Evolutionary conservation across 139 green algal species (phyloP).

Genomic region (Tetratostichococcus sp.): DNA sequence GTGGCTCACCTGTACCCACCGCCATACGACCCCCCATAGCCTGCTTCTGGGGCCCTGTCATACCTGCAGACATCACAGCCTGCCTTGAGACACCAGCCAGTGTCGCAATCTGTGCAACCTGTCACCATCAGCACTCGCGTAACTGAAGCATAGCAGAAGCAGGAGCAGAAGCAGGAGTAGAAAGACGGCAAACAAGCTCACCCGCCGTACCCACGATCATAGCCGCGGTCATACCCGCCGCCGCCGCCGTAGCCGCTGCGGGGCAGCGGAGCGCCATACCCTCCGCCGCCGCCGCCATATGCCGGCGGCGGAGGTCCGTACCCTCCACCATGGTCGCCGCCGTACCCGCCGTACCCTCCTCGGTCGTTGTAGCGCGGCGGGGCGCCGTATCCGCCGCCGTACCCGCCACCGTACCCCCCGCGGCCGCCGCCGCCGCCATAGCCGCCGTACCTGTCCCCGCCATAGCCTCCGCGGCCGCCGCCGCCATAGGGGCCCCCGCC

Average conservation of each 20-base stretch:
- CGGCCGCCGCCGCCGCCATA: background rate
- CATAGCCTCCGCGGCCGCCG: background rate
- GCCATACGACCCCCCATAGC: too few species aligned
- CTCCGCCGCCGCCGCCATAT: background rate
- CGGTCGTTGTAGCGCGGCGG: background rate
- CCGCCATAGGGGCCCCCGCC: background rate
- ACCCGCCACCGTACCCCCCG: background rate
- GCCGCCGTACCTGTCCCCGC: background rate
- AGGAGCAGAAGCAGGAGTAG: too few species aligned
- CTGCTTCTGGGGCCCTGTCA: too few species aligned
- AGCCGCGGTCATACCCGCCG: background rate
- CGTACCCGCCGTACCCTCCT: background rate
- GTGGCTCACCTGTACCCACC: too few species aligned
- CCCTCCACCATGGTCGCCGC: slow-evolving; percentile 3
- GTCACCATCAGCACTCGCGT: too few species aligned
- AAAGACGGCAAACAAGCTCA: too few species aligned
- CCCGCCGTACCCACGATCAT: background rate
- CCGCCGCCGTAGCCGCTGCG: too few species aligned
- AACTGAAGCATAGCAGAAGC: too few species aligned
- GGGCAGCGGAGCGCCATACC: background rate
- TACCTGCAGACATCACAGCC: background rate
- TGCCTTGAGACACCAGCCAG: background rate
- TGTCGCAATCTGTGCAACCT: too few species aligned
- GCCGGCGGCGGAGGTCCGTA: slow-evolving; percentile 11
- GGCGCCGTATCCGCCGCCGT: background rate